These are phyloP conservation scores for Larix sibirica DNA, from an alignment of 83 land plant species.

Conservation along the genomic window DNA sequence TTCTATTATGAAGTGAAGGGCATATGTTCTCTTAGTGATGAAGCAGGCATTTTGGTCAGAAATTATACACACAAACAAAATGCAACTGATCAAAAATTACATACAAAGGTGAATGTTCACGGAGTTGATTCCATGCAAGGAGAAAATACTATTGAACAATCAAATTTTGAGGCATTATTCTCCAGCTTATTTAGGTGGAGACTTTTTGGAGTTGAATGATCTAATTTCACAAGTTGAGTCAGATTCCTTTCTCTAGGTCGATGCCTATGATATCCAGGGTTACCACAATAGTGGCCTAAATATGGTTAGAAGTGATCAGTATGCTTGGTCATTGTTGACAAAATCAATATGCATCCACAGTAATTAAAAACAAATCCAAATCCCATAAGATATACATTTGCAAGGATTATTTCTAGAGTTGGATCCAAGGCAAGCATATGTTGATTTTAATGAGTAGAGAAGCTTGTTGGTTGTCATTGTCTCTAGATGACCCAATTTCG, in stretches of 20 bases:
- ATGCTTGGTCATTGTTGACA: neutral
- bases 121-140: neutral
- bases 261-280: neutral
- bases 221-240: neutral
- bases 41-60: neutral
- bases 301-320: too few relatives aligned
- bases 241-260: neutral
- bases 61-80: neutral
- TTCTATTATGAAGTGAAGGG: neutral
- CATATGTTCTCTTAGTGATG: neutral
- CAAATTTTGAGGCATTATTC: neutral
- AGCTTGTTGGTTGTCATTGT: too few relatives aligned
- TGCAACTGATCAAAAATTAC: neutral
- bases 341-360: neutral
- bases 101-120: neutral
- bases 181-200: neutral
- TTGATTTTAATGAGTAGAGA: neutral
- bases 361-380: neutral
- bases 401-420: neutral
- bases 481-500: too few relatives aligned
- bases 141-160: neutral
- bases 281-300: neutral
- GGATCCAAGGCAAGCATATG: neutral
- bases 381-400: neutral
- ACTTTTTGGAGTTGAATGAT: conserved; percentile 9